A percentile compares a stretch with the other conserved stretches of the same genome.
phyloP scores from a whole-genome alignment of 75 land plant species.

The Gnetum montanum region DNA sequence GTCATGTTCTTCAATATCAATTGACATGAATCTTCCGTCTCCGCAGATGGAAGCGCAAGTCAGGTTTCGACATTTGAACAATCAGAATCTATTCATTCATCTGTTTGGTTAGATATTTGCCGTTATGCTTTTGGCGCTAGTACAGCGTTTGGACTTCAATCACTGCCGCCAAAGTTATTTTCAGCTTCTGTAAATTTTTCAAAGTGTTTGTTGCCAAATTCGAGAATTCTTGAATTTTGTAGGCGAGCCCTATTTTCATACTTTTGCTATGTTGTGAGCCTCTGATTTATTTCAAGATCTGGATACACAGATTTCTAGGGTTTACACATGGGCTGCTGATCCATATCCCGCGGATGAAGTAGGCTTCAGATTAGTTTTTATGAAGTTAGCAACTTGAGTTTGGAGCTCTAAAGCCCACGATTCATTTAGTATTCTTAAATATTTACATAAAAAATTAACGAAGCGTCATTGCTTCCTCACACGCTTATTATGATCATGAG shows the following conservation, averaged over 20 bases:
- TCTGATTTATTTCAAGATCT: neutral
- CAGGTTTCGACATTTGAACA: conserved; percentile 10
- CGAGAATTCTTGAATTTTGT: neutral
- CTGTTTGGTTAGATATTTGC: neutral
- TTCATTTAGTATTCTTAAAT: no score
- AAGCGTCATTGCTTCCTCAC: no score
- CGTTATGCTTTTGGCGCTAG: neutral
- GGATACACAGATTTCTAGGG: neutral
- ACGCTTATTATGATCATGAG: no score
- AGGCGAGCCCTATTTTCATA: neutral
- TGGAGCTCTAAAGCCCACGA: no score
- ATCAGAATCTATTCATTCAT: neutral
- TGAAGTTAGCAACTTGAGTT: no score
- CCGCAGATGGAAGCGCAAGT: conserved; percentile 20
- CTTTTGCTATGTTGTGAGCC: no score
- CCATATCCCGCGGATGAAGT: no score
- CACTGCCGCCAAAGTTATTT: neutral
- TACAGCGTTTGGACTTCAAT: neutral
- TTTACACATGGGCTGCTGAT: no score
- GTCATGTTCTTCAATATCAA: conserved; percentile 14
- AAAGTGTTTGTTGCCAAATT: no score
- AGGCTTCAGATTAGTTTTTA: no score
- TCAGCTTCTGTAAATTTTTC: neutral
- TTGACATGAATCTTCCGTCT: conserved; percentile 25
- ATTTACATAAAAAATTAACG: no score